Percentiles rank a stretch among this genome's conserved stretches.
These are phyloP conservation scores for Populus trichocarpa DNA, from an alignment of 441 rosid genomes.

Conservation along the genomic window DNA sequence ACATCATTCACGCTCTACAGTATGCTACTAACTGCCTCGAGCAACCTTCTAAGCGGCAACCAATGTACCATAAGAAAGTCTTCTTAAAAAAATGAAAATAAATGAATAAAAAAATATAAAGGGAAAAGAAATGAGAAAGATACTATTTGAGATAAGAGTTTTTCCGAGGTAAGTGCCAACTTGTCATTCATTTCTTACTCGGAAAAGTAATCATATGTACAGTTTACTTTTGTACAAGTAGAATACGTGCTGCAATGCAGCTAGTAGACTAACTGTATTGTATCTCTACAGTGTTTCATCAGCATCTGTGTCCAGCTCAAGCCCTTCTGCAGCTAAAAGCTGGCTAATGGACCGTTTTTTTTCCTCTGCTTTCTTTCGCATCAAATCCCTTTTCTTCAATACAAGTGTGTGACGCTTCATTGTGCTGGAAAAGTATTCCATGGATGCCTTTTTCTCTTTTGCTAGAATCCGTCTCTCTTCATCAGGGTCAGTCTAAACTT, in stretches of 20 bases:
- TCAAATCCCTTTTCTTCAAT: constrained; percentile 81
- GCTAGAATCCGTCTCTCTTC: constrained; percentile 81
- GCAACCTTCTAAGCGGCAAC: neutral
- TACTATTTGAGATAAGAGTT: neutral
- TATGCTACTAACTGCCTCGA: neutral
- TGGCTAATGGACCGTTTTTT: constrained; percentile 54
- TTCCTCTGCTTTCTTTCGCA: constrained; percentile 84
- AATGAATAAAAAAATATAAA: no score
- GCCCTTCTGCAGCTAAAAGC: constrained; percentile 88
- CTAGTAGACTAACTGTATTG: neutral
- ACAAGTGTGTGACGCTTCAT: constrained; percentile 79
- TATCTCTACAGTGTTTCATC: constrained; percentile 35
- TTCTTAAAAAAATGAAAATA: no score
- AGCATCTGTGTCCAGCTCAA: constrained; percentile 74
- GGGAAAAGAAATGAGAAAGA: neutral
- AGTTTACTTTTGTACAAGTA: constrained; percentile 11
- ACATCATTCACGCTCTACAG: neutral
- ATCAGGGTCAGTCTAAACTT: constrained; percentile 72
- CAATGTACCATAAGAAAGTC: neutral
- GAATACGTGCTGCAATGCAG: neutral
- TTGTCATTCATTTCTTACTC: neutral
- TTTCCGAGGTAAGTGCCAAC: neutral
- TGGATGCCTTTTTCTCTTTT: constrained; percentile 83
- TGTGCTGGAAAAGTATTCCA: constrained; percentile 61
- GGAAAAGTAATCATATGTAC: constrained; percentile 16